Base-by-base conservation (phyloP, 768 basidiomycete species). In the Termitomyces sp. region DNA sequence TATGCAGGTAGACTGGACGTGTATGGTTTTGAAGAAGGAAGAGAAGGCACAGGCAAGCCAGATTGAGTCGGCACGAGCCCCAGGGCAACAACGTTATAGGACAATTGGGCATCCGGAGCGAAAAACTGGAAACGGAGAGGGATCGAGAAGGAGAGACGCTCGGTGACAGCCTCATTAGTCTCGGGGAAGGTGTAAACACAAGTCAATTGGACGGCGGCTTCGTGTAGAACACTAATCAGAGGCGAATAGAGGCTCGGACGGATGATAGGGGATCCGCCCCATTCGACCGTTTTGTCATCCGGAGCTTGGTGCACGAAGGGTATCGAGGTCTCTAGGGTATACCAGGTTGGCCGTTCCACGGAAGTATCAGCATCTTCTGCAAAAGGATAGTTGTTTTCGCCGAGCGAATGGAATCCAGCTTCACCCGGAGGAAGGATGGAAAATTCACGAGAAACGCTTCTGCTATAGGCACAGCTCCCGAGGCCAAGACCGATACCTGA, bases 1-100 rank as follows among this genome's bases (percentile, higher is more conserved):
- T 93, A 93, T 3, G 85, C 79, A 2, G 91, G 91, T 18, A 90
- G 80, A 25, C 60, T 67, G 10, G 60, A 48, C 32, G 71, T 51
- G 45, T 56, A 64, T 46, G 64, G 52, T 48, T 57, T 55, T 43
- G 63, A 50, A 41, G 56, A 58, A 18, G 63, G 38, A 54, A 61
- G 50, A 23, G 56, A 57, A 13, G 62, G 42, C 22, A 53, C 35
- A 48, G 44, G 52, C 44, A 56, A 40, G 11, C 49, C 60, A 11
- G 53, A 35, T 3, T 45, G 41, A 22, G 43, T 32, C 22, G 48
- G 23, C 12, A 50, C 22, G 13, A 33, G 46, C 33, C 58, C 22
- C 27, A 55, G 59, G 10, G 63, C 53, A 7, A 54, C 35, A 23
- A 49, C 40, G 23, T 59, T 35, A 13, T 56, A 59, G 10, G 64